Evolutionary conservation across 2,329 filamentous ascomycete genomes (phyloP).

Genomic region (Albifimbria verrucaria): DNA sequence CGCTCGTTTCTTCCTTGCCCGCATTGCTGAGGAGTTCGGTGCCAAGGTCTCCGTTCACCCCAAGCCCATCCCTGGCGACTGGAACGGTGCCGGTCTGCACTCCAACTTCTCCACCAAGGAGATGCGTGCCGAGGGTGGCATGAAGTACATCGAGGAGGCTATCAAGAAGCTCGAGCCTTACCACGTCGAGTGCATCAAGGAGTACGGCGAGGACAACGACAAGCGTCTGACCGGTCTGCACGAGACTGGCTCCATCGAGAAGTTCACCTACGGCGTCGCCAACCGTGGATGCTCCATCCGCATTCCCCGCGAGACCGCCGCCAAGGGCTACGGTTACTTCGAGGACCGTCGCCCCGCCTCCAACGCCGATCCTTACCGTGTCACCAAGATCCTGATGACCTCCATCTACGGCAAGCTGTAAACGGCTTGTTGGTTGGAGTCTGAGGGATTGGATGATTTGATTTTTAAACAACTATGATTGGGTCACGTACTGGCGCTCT

Average conservation of each 20-base stretch:
- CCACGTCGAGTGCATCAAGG: conserved; percentile 81
- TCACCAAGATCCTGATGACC: conserved; percentile 76
- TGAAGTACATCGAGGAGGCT: conserved; percentile 87
- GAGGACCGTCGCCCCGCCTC: conserved; percentile 81
- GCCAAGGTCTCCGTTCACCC: conserved; percentile 93
- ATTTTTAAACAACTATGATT: neutral
- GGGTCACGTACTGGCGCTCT: neutral
- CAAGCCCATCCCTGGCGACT: conserved; percentile 88
- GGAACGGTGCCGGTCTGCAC: conserved; percentile 95
- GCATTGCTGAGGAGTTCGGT: conserved; percentile 94
- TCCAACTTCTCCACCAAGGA: conserved; percentile 88
- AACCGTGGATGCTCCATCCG: conserved; percentile 94
- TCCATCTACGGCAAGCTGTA: conserved; percentile 46
- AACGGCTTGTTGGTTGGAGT: neutral
- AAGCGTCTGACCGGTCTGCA: conserved; percentile 87
- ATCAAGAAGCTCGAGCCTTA: conserved; percentile 80
- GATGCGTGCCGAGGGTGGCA: conserved; percentile 88
- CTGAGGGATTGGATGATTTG: neutral
- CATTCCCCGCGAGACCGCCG: conserved; percentile 80
- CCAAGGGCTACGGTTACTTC: conserved; percentile 93
- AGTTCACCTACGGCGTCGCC: conserved; percentile 91
- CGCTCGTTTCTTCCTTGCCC: conserved; percentile 74
- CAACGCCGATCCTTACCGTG: conserved; percentile 83
- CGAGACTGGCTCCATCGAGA: conserved; percentile 91
- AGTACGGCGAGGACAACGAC: conserved; percentile 95